Conservation (phyloP, 306 rosid species). For the Cucurbita maxima region DNA sequence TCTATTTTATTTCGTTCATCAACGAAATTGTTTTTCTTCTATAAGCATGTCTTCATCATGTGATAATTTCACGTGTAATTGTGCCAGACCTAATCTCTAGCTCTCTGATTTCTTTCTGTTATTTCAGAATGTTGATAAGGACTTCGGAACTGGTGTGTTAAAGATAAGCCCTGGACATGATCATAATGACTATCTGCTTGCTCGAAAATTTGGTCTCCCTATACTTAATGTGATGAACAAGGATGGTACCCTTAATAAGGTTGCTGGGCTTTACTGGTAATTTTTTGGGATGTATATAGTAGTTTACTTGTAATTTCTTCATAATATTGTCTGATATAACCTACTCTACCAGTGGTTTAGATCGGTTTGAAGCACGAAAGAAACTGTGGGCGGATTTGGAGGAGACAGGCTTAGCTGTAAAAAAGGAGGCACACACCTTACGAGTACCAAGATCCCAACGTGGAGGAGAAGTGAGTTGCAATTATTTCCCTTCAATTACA, state of each 20-base stretch:
- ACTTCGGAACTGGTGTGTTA: conserved; percentile 89
- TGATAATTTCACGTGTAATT: background rate
- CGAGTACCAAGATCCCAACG: conserved; percentile 99
- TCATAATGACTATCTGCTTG: conserved; percentile 83
- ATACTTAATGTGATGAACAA: conserved; percentile 96
- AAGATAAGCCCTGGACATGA: conserved; percentile 99
- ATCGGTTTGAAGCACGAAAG: conserved; percentile 90
- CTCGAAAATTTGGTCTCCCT: conserved; percentile 94
- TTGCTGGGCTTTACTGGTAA: conserved; percentile 82
- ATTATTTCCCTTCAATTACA: background rate
- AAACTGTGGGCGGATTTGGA: conserved; percentile 89
- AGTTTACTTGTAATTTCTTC: conserved; percentile 1
- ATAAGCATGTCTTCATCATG: background rate
- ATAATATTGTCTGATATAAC: conserved; percentile 10
- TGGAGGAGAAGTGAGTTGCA: conserved; percentile 83
- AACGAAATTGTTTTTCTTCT: background rate
- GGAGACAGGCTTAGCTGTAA: conserved; percentile 77
- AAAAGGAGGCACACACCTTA: conserved; percentile 71
- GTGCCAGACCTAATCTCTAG: background rate
- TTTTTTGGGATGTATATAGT: conserved; percentile 3
- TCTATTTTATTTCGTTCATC: too few relatives aligned
- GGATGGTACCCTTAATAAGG: conserved; percentile 85
- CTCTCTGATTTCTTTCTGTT: conserved; percentile 1
- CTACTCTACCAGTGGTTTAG: conserved; percentile 59
- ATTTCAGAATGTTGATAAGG: conserved; percentile 69